phyloP scores from a whole-genome alignment of 345 rosid genomes.

The Limnanthes douglasii region DNA sequence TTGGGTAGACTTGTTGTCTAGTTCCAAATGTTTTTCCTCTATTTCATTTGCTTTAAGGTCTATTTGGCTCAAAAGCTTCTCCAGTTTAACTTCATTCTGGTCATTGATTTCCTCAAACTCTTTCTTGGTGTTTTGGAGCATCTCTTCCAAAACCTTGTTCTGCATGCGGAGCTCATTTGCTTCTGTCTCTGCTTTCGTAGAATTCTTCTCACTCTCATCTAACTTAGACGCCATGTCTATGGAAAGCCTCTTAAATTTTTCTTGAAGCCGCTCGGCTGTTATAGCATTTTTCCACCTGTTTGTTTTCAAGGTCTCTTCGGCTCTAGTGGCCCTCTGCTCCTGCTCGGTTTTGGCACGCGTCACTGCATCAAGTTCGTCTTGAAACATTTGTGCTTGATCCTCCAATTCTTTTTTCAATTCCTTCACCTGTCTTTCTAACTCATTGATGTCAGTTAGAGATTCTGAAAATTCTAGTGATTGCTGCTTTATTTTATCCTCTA shows the following conservation, averaged over 20 bases:
- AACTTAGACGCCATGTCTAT: constrained; percentile 59
- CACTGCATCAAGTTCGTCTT: constrained; percentile 55
- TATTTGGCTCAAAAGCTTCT: constrained; percentile 29
- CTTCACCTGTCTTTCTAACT: constrained; percentile 53
- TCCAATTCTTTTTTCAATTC: constrained; percentile 49
- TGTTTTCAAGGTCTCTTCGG: constrained; percentile 73
- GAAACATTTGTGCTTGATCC: constrained; percentile 42
- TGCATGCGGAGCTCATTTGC: constrained; percentile 43
- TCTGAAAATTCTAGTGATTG: constrained; percentile 54
- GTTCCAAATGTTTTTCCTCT: constrained; percentile 19
- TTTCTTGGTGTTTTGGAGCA: constrained; percentile 40
- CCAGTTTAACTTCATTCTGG: constrained; percentile 24
- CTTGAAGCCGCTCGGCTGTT: constrained; percentile 78
- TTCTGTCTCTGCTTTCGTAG: constrained; percentile 45
- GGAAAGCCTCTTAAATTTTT: constrained; percentile 62
- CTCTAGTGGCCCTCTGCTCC: constrained; percentile 77
- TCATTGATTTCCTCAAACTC: constrained; percentile 29
- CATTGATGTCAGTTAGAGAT: constrained; percentile 38
- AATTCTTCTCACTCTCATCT: constrained; percentile 63
- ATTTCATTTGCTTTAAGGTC: constrained; percentile 19
- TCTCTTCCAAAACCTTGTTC: constrained; percentile 48
- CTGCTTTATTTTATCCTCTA: constrained; percentile 55
- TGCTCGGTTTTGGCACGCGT: constrained; percentile 42
- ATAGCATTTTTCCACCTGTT: constrained; percentile 65
- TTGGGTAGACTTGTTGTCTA: constrained; percentile 23